Evolutionary conservation across 1,284 basidiomycete species (phyloP).

Genomic region (Microbotryum saponariae): DNA sequence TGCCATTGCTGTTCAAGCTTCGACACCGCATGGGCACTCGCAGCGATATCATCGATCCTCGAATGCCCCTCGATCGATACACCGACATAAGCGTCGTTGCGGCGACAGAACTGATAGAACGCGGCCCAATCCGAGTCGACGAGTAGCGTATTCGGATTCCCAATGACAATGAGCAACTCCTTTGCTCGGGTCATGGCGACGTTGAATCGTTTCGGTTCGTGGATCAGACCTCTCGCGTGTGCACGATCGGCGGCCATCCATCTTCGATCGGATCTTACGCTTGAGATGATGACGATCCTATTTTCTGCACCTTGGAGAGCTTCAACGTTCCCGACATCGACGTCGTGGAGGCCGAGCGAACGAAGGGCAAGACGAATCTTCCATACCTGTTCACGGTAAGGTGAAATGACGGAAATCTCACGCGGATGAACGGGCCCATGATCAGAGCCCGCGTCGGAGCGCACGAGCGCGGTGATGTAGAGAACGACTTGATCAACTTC

Average conservation of each 20-base stretch:
- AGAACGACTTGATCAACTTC: conserved; percentile 37
- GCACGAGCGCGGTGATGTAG: conserved; percentile 31
- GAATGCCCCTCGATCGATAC: conserved; percentile 1
- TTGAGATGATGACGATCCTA: conserved; percentile 40
- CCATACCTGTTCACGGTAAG: conserved; percentile 45
- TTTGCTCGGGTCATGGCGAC: conserved; percentile 45
- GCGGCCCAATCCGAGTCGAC: conserved; percentile 39
- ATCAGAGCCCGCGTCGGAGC: background rate
- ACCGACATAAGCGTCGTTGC: conserved; percentile 31
- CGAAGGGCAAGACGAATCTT: conserved; percentile 40
- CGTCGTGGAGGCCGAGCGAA: conserved; percentile 33
- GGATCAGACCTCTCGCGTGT: conserved; percentile 40
- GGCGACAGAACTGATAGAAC: conserved; percentile 36
- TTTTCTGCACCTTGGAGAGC: conserved; percentile 37
- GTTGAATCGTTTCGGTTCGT: conserved; percentile 43
- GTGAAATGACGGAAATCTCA: conserved; percentile 42
- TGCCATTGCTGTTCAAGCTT: conserved; percentile 20
- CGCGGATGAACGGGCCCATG: conserved; percentile 24
- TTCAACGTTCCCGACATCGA: conserved; percentile 43
- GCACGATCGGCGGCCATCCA: conserved; percentile 39
- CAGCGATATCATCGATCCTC: background rate
- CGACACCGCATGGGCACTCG: conserved; percentile 14
- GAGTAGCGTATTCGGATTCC: conserved; percentile 37
- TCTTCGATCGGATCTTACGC: conserved; percentile 37
- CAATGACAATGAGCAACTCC: conserved; percentile 43